phyloP scores from a whole-genome alignment of 306 rosid species.

The Ochetophila trinervis region DNA sequence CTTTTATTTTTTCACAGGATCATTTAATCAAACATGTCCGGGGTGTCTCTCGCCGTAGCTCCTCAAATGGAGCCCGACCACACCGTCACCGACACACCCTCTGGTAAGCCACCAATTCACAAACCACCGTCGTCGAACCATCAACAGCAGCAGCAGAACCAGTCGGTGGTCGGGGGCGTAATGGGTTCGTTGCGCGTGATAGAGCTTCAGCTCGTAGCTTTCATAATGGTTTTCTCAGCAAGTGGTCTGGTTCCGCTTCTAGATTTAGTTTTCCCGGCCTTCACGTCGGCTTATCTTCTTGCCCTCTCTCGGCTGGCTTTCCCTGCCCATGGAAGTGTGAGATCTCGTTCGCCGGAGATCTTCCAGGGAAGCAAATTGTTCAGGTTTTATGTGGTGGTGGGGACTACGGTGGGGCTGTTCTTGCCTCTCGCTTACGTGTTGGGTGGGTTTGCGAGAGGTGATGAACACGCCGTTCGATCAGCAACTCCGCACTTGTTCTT shows the following conservation, averaged over 20 bases:
- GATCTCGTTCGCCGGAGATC: slow-evolving; percentile 33
- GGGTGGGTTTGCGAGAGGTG: slow-evolving; percentile 89
- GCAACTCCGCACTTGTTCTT: slow-evolving; percentile 80
- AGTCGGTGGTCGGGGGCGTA: slow-evolving; percentile 31
- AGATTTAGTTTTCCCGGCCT: slow-evolving; percentile 61
- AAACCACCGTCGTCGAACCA: not conserved
- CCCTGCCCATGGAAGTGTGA: slow-evolving; percentile 34
- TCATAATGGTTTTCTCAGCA: slow-evolving; percentile 78
- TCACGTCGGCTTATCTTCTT: slow-evolving; percentile 57
- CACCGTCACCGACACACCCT: not conserved
- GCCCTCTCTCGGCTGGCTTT: slow-evolving; percentile 60
- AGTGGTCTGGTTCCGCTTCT: slow-evolving; percentile 79
- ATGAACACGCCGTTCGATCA: slow-evolving; percentile 70
- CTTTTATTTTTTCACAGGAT: too few species aligned
- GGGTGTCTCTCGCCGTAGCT: slow-evolving; percentile 56
- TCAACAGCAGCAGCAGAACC: slow-evolving; percentile 22
- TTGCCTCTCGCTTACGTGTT: slow-evolving; percentile 75
- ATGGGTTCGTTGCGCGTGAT: slow-evolving; percentile 79
- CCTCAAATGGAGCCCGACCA: slow-evolving; percentile 32
- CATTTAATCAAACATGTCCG: slow-evolving; percentile 43
- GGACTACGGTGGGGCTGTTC: slow-evolving; percentile 68
- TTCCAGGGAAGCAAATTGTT: slow-evolving; percentile 51
- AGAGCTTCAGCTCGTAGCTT: slow-evolving; percentile 84
- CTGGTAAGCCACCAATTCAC: not conserved
- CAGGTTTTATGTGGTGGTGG: slow-evolving; percentile 57